Evolutionary conservation across 192 early-diverging fungal genomes (phyloP).

Genomic region (Radiomyces spectabilis): DNA sequence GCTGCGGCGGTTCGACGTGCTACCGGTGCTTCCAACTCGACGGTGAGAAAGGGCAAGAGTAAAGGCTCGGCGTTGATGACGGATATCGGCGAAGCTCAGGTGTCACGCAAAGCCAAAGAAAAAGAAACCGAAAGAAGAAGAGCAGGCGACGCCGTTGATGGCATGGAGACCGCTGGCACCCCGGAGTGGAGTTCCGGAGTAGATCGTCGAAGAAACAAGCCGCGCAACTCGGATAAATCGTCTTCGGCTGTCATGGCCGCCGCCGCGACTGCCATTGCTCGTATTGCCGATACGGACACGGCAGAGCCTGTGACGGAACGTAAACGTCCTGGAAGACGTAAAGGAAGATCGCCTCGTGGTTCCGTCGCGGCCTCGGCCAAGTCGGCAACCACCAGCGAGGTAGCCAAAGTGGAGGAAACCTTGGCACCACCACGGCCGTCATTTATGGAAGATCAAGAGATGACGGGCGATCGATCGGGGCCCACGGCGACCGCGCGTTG

Average conservation of each 20-base stretch:
- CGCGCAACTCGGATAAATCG: too few species aligned
- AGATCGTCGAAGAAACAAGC: slow-evolving; percentile 15
- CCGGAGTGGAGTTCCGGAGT: slow-evolving; percentile 31
- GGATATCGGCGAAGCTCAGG: slow-evolving; percentile 47
- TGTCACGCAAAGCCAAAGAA: slow-evolving; percentile 30
- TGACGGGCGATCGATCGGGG: too few species aligned
- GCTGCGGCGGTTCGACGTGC: slow-evolving; percentile 25
- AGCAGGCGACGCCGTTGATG: too few species aligned
- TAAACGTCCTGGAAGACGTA: too few species aligned
- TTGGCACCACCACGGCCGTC: too few species aligned
- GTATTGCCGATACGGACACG: not conserved
- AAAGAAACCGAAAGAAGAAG: slow-evolving; percentile 32
- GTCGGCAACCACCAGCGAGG: not conserved
- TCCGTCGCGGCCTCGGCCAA: not conserved
- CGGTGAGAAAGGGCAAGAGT: slow-evolving; percentile 20
- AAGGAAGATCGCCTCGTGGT: slow-evolving; percentile 4
- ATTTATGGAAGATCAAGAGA: not conserved
- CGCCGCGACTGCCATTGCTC: too few species aligned
- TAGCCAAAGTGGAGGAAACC: too few species aligned
- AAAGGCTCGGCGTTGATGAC: slow-evolving; percentile 36
- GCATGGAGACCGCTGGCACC: slow-evolving; percentile 35
- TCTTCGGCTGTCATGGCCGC: not conserved
- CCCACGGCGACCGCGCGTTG: slow-evolving; percentile 31
- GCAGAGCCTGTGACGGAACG: too few species aligned
- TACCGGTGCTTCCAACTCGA: slow-evolving; percentile 30